A percentile compares a stretch with the other conserved stretches of the same genome.
Evolutionary conservation across 768 basidiomycete genomes (phyloP).

Genomic region (Lactarius pseudohatsudake): DNA sequence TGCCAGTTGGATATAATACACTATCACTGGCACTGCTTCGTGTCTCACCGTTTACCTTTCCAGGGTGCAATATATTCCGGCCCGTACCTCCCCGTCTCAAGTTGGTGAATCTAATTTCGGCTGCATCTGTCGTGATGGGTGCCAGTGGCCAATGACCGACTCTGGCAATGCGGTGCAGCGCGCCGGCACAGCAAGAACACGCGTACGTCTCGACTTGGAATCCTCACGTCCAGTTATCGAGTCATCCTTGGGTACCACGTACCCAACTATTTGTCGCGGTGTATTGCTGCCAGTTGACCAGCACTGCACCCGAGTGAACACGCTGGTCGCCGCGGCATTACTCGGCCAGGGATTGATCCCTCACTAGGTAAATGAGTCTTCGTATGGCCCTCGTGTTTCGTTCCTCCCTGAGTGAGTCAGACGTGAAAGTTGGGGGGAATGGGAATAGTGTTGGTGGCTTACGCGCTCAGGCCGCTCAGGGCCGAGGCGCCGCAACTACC

Average conservation of each 20-base stretch:
- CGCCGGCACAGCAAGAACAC: not conserved
- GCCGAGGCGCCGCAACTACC: not conserved
- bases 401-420: not conserved
- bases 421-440: not conserved
- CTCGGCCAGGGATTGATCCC: not conserved
- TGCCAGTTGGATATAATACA: not conserved
- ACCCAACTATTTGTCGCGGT: not conserved
- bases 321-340: not conserved
- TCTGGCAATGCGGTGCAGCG: not conserved
- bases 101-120: not conserved
- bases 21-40: not conserved
- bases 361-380: not conserved
- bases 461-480: not conserved
- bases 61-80: not conserved
- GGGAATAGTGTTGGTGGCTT: not conserved
- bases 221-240: not conserved
- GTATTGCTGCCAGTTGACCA: not conserved
- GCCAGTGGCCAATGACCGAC: not conserved
- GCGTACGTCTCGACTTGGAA: not conserved
- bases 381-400: not conserved
- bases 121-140: not conserved
- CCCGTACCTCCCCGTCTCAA: not conserved
- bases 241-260: not conserved
- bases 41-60: not conserved
- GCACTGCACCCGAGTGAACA: not conserved